Evolutionary conservation across 2,329 filamentous ascomycete genomes (phyloP).

Genomic region (Leptographium lundbergii): DNA sequence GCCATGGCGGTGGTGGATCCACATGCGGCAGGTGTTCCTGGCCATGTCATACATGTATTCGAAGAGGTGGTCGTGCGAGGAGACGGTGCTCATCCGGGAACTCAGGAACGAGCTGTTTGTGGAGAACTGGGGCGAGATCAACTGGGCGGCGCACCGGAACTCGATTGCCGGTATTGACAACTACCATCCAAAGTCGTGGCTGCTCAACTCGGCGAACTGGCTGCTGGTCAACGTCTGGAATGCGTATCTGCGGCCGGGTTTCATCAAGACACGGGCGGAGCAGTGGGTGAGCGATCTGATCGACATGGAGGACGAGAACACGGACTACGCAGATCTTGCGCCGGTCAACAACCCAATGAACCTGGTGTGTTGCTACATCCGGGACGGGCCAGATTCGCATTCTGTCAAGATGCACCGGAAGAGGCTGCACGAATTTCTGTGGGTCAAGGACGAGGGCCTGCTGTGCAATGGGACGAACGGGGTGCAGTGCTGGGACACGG

Average conservation of each 20-base stretch:
- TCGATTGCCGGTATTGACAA: conserved; percentile 71
- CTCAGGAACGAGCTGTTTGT: conserved; percentile 74
- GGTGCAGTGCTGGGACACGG: conserved; percentile 95
- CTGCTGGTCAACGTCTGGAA: conserved; percentile 67
- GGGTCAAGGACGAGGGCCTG: conserved; percentile 89
- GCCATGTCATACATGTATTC: conserved; percentile 89
- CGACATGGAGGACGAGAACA: conserved; percentile 86
- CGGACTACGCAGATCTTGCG: conserved; percentile 71
- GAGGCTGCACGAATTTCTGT: conserved; percentile 73
- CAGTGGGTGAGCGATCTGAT: conserved; percentile 73
- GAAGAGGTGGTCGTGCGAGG: conserved; percentile 63
- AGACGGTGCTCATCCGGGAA: conserved; percentile 59
- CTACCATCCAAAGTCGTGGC: conserved; percentile 81
- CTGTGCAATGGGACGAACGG: conserved; percentile 93
- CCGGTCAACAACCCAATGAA: conserved; percentile 90
- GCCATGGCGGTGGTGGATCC: conserved; percentile 95
- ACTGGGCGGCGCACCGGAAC: conserved; percentile 70
- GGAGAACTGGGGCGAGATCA: conserved; percentile 63
- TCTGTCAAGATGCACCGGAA: conserved; percentile 68
- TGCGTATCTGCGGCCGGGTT: conserved; percentile 57
- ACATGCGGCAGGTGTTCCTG: conserved; percentile 92
- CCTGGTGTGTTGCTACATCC: conserved; percentile 70
- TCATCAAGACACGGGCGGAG: conserved; percentile 59
- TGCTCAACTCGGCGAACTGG: conserved; percentile 71
- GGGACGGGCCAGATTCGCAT: conserved; percentile 63